Evolutionary conservation across 2,329 filamentous ascomycete genomes (phyloP), one percentile per base, ranked within the genome.

Genomic region (Rosellinia necatrix): DNA sequence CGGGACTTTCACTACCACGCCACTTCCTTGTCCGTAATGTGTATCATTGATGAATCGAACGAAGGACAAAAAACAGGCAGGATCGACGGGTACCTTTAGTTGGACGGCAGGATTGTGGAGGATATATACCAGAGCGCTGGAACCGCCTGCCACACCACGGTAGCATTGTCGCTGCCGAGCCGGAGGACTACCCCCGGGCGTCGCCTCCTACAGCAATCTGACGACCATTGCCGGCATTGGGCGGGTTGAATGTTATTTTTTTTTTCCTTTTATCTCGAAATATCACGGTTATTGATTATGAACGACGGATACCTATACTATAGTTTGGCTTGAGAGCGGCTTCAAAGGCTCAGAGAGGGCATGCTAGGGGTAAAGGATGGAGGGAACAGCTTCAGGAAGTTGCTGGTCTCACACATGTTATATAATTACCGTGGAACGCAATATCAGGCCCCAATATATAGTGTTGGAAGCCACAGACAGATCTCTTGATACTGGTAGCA

Each of bases 261-360:
- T 58, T 57, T 43, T 52, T 43, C 58, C 55, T 53, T 38, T 58
- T 49, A 40, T 62, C 58, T 64, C 42, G 58, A 64, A 44, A 60
- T 43, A 62, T 65, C 54, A 62, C 49, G 56, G 60, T 61, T 62
- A 51, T 55, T 64, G 60, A 54, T 65, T 64, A 64, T 58, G 65
- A 64, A 59, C 52, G 53, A 63, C 63, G 65, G 65, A 69, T 68
- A 68, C 65, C 62, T 62, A 62, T 54, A 60, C 66, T 60, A 50
- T 61, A 58, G 51, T 59, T 65, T 64, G 58, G 53, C 56, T 61
- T 58, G 55, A 59, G 44, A 52, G 55, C 55, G 59, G 53, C 50
- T 53, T 55, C 62, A 41, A 53, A 52, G 48, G 22, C 24, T 53
- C 60, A 34, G 61, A 60, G 49, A 34, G 25, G 50, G 49, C 60